Base-by-base conservation (phyloP, 106 monocot species). In the Hemerocallis citrina region DNA sequence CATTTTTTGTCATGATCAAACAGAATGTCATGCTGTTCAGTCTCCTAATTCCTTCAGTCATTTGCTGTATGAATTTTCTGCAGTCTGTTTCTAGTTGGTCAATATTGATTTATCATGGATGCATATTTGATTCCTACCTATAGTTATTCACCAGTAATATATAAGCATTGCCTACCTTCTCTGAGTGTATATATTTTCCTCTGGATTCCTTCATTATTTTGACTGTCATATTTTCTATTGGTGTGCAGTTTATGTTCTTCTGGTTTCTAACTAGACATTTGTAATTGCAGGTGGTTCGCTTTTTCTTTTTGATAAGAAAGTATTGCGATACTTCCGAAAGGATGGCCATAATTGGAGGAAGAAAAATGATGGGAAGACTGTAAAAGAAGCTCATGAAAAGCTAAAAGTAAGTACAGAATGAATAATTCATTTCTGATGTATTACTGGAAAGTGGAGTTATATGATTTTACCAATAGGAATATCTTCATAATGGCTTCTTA, bases 311-410 rank as follows among this genome's bases (percentile, higher is more conserved):
- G 89, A 94, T 55, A 71, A 89, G 49, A 94, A 89, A 68, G 68
- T 83, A 37, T 60, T 94, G 68, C 85, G 94, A 34, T 94, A 94
- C 73, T 94, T 94, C 57, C 72, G 94, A 55, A 94, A 83, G 57
- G 94, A 94, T 74, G 94, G 94, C 3, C 94, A 94, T 71, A 89
- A 78, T 52, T 94, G 94, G 94, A 76, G 89, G 57, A 94, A 94
- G 80, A 94, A 94, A 71, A 94, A 81, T 59, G 94, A 94, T 81
- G 89, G 89, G 29, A 94, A 94, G 67, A 94, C 94, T 13, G 83
- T 94, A 30, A 89, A 89, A 66, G 94, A 94, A 83, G 94, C 94
- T 55, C 94, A 94, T 75, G 94, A 94, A 68, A 85, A 82, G 63
- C 71, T 94, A 34, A 94, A 94, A 78, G 94, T 94, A 68, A 72